A percentile compares a stretch with the other conserved stretches of the same genome.
These are phyloP conservation scores for Galerina sulciceps DNA, from an alignment of 768 basidiomycete species.

Conservation along the genomic window DNA sequence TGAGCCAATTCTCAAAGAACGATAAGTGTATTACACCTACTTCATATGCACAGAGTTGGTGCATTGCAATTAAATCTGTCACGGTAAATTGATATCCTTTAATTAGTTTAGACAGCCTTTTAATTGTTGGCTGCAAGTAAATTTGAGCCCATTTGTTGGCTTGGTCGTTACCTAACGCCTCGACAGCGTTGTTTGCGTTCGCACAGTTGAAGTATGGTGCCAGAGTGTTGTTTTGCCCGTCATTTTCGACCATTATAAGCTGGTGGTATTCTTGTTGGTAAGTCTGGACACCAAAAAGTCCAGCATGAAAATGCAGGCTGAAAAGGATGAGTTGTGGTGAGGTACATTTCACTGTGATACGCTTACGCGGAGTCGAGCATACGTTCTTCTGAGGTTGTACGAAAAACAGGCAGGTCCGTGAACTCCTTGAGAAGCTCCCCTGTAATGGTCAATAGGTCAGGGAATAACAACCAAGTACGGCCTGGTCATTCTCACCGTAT, in stretches of 20 bases:
- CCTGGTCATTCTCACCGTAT: conserved; percentile 50
- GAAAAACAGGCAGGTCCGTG: conserved; percentile 59
- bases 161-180: conserved; percentile 43
- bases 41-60: conserved; percentile 77
- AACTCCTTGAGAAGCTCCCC: conserved; percentile 46
- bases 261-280: conserved; percentile 60
- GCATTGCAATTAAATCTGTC: conserved; percentile 61
- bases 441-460: conserved; percentile 1
- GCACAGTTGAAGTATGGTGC: conserved; percentile 71
- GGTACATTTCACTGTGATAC: not conserved
- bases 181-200: conserved; percentile 54
- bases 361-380: conserved; percentile 55
- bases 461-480: not conserved
- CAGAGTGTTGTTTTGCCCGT: conserved; percentile 69
- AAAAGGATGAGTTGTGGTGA: not conserved
- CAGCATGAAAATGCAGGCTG: conserved; percentile 54
- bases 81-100: conserved; percentile 55
- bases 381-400: conserved; percentile 63
- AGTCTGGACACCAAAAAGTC: conserved; percentile 61
- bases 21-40: conserved; percentile 31
- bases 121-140: conserved; percentile 62
- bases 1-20: not conserved
- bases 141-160: conserved; percentile 58
- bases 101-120: conserved; percentile 53
- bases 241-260: conserved; percentile 60